Conservation (phyloP, 257 asterid genomes). For the Datura wrightii region DNA sequence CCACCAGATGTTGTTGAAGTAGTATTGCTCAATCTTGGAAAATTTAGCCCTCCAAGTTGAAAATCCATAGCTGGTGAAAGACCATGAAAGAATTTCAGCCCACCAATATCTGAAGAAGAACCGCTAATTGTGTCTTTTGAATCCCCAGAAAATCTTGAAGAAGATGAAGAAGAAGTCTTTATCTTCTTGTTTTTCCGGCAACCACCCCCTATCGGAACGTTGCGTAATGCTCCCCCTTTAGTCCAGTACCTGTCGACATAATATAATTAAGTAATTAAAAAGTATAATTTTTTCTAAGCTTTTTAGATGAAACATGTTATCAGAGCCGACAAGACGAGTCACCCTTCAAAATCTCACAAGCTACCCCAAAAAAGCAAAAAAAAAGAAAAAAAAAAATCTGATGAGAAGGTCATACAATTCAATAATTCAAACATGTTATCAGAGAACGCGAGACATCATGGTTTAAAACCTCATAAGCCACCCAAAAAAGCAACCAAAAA, state of each 20-base stretch:
- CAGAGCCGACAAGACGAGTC: background rate
- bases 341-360: background rate
- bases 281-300: background rate
- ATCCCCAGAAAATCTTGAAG: conserved; percentile 50
- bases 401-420: background rate
- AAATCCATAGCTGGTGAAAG: conserved; percentile 87
- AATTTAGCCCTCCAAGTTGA: conserved; percentile 56
- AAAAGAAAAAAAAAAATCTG: background rate
- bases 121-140: conserved; percentile 41
- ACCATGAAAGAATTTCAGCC: conserved; percentile 70
- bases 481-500: background rate
- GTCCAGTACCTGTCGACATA: conserved; percentile 66
- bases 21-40: conserved; percentile 34
- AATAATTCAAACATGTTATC: background rate
- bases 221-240: conserved; percentile 83
- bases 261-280: background rate
- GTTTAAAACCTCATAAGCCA: background rate
- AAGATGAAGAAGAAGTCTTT: conserved; percentile 46
- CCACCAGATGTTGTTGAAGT: conserved; percentile 34
- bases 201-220: conserved; percentile 93
- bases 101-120: conserved; percentile 58
- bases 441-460: rapidly evolving
- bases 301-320: background rate
- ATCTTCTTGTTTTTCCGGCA: conserved; percentile 84
- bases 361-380: background rate